Evolutionary conservation across 495 filamentous ascomycete genomes (phyloP).

Genomic region (Penicillium maclennaniae): DNA sequence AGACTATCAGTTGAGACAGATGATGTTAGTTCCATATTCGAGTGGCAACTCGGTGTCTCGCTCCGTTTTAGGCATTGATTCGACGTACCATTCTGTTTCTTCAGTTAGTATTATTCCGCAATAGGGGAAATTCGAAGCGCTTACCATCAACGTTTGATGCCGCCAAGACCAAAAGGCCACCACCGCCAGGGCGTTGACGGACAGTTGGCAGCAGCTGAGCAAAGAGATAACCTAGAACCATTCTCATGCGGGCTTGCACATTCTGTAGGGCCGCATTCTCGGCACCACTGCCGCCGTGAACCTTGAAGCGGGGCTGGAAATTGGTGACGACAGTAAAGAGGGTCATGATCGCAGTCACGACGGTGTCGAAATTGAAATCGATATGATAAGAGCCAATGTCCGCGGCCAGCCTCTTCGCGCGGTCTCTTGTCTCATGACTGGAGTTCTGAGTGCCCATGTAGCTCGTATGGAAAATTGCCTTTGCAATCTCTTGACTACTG

Average conservation of each 20-base stretch:
- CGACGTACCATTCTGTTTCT: conserved; percentile 35
- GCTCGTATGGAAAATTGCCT: conserved; percentile 63
- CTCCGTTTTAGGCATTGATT: background rate
- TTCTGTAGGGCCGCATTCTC: conserved; percentile 76
- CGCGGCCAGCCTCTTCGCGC: conserved; percentile 63
- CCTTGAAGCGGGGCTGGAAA: conserved; percentile 64
- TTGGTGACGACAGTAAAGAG: conserved; percentile 52
- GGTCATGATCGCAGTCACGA: conserved; percentile 50
- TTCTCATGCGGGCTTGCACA: conserved; percentile 73
- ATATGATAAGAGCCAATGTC: conserved; percentile 73
- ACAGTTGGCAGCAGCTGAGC: conserved; percentile 63
- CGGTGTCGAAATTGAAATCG: conserved; percentile 71
- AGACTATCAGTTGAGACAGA: conserved; percentile 26
- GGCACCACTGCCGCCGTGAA: conserved; percentile 56
- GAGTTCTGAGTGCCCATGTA: conserved; percentile 83
- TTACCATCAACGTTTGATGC: conserved; percentile 54
- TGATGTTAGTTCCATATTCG: background rate
- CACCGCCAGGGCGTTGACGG: conserved; percentile 47
- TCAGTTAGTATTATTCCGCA: conserved; percentile 8
- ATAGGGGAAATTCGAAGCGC: conserved; percentile 1
- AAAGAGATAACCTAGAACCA: conserved; percentile 77
- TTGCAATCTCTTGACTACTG: conserved; percentile 60
- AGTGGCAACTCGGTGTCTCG: background rate
- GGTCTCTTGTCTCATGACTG: conserved; percentile 63
- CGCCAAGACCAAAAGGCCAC: conserved; percentile 61